These are phyloP conservation scores for Aspergillus calidoustus DNA, from an alignment of 2,329 filamentous ascomycete species.

Conservation along the genomic window DNA sequence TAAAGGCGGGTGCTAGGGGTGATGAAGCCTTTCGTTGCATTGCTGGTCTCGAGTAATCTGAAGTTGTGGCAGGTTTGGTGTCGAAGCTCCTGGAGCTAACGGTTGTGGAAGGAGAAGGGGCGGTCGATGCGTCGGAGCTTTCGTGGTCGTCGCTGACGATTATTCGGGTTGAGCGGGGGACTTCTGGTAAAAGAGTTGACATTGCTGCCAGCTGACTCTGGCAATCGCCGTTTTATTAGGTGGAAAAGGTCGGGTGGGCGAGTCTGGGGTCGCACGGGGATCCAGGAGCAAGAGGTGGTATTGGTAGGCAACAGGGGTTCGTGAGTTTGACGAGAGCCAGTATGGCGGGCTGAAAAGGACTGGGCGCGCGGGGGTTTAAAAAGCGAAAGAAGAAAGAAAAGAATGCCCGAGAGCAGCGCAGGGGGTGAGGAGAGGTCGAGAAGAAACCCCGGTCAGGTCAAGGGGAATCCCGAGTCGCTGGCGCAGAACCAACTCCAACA, in stretches of 20 bases:
- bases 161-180: constrained; percentile 23
- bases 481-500: background rate
- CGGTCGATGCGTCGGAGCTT: constrained; percentile 36
- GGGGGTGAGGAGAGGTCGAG: background rate
- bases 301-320: background rate
- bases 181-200: constrained; percentile 32
- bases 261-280: constrained; percentile 1
- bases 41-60: constrained; percentile 17
- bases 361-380: background rate
- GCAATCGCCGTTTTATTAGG: background rate
- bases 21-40: constrained; percentile 52
- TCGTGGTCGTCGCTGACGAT: constrained; percentile 30
- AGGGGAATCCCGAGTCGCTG: background rate
- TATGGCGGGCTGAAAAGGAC: constrained; percentile 5
- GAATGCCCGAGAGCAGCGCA: background rate
- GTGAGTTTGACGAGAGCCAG: constrained; percentile 6
- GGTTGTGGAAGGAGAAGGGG: constrained; percentile 35
- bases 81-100: constrained; percentile 21
- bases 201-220: constrained; percentile 17
- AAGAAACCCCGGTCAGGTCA: background rate
- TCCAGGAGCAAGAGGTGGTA: background rate
- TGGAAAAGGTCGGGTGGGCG: background rate
- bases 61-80: constrained; percentile 16
- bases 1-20: constrained; percentile 82
- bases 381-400: constrained; percentile 1